phyloP scores from a whole-genome alignment of 805 yeast genomes.

The Cyberlindnera amylophila region DNA sequence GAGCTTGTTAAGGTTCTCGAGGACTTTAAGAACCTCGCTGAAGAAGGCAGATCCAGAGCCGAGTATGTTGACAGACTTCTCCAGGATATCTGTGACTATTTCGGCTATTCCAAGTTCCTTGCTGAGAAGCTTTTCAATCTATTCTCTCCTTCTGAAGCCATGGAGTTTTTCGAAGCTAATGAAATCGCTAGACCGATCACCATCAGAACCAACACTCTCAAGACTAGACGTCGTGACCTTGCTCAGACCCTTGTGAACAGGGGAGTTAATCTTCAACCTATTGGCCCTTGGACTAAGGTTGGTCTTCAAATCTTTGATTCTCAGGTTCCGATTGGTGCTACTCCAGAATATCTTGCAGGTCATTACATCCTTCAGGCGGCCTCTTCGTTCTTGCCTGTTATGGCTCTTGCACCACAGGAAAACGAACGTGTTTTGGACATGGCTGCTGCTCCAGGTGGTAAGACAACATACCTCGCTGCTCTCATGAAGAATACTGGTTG shows the following conservation, averaged over 20 bases:
- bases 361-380: conserved; percentile 98
- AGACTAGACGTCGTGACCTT: conserved; percentile 90
- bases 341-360: conserved; percentile 98
- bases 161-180: conserved; percentile 98
- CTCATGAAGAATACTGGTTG: conserved; percentile 98
- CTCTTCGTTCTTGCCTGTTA: conserved; percentile 93
- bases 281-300: conserved; percentile 97
- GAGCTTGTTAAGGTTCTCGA: conserved; percentile 93
- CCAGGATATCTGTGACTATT: conserved; percentile 85
- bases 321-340: conserved; percentile 99
- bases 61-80: conserved; percentile 78
- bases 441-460: conserved; percentile 99
- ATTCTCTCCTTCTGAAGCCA: conserved; percentile 92
- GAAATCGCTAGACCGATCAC: conserved; percentile 96
- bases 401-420: conserved; percentile 98
- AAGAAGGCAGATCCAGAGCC: conserved; percentile 81
- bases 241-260: conserved; percentile 93
- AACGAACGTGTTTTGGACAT: conserved; percentile 93
- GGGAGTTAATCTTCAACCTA: conserved; percentile 96
- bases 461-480: conserved; percentile 91
- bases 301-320: conserved; percentile 97
- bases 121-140: conserved; percentile 92
- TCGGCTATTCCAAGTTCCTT: conserved; percentile 86
- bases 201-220: conserved; percentile 94
- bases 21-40: conserved; percentile 77